Conservation (phyloP, 371 early-diverging fungal species). For the Conidiobolus coronatus region DNA sequence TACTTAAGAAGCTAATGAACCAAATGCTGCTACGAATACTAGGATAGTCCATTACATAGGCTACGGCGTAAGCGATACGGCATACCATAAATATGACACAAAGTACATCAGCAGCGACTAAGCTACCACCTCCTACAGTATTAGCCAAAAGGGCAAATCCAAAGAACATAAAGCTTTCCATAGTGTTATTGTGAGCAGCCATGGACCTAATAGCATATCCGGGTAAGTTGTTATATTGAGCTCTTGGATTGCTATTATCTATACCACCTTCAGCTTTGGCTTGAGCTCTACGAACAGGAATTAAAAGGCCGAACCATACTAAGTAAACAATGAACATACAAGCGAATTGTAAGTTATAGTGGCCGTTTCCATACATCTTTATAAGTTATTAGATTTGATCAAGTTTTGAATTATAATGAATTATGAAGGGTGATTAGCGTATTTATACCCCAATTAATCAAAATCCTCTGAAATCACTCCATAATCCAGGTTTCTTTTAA, state of each 20-base stretch:
- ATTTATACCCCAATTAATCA: too few species aligned
- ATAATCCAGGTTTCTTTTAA: too few species aligned
- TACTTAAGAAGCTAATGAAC: slow-evolving; percentile 1
- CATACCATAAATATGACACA: background rate
- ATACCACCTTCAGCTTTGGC: background rate
- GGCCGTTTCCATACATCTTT: background rate
- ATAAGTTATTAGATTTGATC: background rate
- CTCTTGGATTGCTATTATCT: slow-evolving; percentile 1
- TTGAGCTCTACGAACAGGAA: background rate
- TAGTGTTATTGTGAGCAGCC: slow-evolving; percentile 1
- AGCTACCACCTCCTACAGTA: background rate
- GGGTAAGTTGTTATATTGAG: background rate
- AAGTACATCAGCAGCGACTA: background rate
- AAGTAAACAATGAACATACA: background rate
- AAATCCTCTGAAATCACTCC: too few species aligned
- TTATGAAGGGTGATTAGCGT: too few species aligned
- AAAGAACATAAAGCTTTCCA: slow-evolving; percentile 4
- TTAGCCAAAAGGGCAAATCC: background rate
- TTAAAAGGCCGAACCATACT: background rate
- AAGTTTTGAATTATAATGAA: too few species aligned
- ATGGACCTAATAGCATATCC: background rate
- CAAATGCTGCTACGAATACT: background rate
- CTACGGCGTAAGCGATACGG: background rate
- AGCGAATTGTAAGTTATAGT: background rate
- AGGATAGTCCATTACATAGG: background rate